These are phyloP conservation scores for Irpex sp. DNA, from an alignment of 1,284 basidiomycete species.

Conservation along the genomic window DNA sequence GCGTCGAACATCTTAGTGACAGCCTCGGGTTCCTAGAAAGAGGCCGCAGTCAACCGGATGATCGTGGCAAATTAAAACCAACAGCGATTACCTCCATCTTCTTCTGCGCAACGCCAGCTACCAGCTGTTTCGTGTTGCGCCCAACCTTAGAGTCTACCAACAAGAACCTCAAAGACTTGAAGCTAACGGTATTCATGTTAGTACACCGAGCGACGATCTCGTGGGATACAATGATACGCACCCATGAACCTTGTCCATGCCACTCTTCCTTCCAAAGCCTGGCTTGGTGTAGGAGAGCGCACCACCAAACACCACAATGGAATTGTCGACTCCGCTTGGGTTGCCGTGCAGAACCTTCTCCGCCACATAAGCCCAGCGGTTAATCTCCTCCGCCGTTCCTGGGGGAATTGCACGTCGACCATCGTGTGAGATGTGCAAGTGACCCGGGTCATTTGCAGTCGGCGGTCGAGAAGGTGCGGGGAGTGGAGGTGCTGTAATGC, in stretches of 20 bases:
- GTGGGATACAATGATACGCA: constrained; percentile 36
- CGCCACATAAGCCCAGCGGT: constrained; percentile 91
- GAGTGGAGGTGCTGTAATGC: constrained; percentile 50
- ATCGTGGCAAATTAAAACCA: constrained; percentile 13
- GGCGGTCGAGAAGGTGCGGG: constrained; percentile 42
- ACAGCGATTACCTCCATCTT: constrained; percentile 56
- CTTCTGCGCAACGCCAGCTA: constrained; percentile 81
- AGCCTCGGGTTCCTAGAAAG: constrained; percentile 67
- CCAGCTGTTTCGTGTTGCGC: constrained; percentile 92
- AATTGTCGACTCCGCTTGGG: constrained; percentile 97
- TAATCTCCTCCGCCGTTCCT: constrained; percentile 72
- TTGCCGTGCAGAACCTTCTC: constrained; percentile 98
- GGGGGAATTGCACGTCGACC: constrained; percentile 62
- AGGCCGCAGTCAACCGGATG: constrained; percentile 6
- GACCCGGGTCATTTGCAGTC: constrained; percentile 37
- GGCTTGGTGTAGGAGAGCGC: constrained; percentile 89
- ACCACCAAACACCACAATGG: constrained; percentile 90
- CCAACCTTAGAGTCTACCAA: constrained; percentile 92
- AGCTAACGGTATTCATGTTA: constrained; percentile 34
- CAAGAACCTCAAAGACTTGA: constrained; percentile 75
- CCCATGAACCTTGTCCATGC: constrained; percentile 86
- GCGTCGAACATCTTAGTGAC: constrained; percentile 72
- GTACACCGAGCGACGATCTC: neutral
- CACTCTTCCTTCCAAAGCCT: constrained; percentile 60
- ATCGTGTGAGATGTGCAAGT: constrained; percentile 59